Percentiles rank a stretch among this genome's conserved stretches.
Evolutionary conservation across 805 yeast genomes (phyloP).

Genomic region (Candida ortonii): DNA sequence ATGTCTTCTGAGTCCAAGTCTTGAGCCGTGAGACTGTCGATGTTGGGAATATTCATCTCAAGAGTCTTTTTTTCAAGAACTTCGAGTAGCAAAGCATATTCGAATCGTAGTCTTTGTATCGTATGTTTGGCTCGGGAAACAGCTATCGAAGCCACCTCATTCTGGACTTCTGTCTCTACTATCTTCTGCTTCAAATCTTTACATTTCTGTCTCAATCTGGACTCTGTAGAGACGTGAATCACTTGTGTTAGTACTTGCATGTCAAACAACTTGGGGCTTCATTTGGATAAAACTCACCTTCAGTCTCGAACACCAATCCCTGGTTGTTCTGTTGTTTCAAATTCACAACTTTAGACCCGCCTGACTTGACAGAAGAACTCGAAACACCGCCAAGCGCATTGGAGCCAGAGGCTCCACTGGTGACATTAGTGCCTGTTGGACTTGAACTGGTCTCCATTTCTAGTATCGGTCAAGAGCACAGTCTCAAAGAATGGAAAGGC

Average conservation of each 20-base stretch:
- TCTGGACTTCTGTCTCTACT: slow-evolving; percentile 68
- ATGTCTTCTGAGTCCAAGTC: slow-evolving; percentile 29
- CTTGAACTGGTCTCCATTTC: not conserved
- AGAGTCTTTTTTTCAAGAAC: slow-evolving; percentile 61
- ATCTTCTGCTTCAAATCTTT: slow-evolving; percentile 68
- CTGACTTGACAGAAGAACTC: not conserved
- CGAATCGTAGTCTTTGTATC: slow-evolving; percentile 75
- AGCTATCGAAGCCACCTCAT: slow-evolving; percentile 72
- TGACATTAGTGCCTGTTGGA: not conserved
- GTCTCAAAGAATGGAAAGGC: no score
- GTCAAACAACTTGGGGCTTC: not conserved
- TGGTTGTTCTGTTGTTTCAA: slow-evolving; percentile 1
- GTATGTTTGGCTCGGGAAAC: slow-evolving; percentile 73
- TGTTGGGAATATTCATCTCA: slow-evolving; percentile 24
- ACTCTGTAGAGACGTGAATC: no score
- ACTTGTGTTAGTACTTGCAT: slow-evolving; percentile 5
- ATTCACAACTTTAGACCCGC: slow-evolving; percentile 1
- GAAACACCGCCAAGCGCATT: not conserved
- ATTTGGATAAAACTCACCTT: slow-evolving; percentile 13
- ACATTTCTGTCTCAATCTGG: slow-evolving; percentile 60
- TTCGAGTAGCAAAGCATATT: slow-evolving; percentile 77
- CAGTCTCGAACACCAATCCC: slow-evolving; percentile 11
- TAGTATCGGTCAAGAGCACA: no score
- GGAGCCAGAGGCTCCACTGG: not conserved
- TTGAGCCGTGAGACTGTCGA: slow-evolving; percentile 21